phyloP scores from a whole-genome alignment of 148 eudicot species.

The Drosera capensis region DNA sequence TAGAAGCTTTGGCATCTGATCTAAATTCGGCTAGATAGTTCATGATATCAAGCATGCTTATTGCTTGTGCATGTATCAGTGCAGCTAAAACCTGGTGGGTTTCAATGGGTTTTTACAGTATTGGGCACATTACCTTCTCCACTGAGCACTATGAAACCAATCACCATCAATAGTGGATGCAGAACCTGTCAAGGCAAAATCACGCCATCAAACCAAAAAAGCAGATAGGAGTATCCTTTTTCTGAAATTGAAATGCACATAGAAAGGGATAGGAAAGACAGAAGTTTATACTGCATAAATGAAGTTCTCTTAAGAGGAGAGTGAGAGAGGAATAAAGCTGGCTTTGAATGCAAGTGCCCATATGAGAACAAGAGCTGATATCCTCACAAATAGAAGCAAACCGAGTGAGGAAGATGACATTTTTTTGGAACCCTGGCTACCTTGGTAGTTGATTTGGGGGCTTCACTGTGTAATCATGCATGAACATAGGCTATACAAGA shows the following conservation, averaged over 20 bases:
- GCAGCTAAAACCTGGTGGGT: too few species aligned
- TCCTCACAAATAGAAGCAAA: slow-evolving; percentile 37
- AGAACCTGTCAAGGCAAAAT: too few species aligned
- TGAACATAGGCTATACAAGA: too few species aligned
- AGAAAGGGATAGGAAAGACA: neutral
- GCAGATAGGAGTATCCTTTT: slow-evolving; percentile 1
- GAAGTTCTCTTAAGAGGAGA: slow-evolving; percentile 29
- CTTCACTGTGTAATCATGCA: too few species aligned
- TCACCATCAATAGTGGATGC: slow-evolving; percentile 86
- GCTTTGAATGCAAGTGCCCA: slow-evolving; percentile 61
- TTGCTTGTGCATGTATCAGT: too few species aligned
- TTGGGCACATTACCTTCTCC: slow-evolving; percentile 72
- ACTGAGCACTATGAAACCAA: slow-evolving; percentile 71
- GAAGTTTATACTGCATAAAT: slow-evolving; percentile 56
- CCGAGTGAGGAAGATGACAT: slow-evolving; percentile 4
- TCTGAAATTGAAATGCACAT: neutral
- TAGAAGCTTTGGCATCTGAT: too few species aligned
- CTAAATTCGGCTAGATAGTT: too few species aligned
- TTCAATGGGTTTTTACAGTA: too few species aligned
- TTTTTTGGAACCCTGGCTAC: too few species aligned
- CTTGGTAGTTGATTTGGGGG: too few species aligned
- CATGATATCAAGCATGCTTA: too few species aligned
- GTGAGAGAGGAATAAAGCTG: slow-evolving; percentile 38
- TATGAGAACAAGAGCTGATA: slow-evolving; percentile 50
- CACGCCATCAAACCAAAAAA: neutral